Evolutionary conservation across 306 rosid genomes (phyloP), one percentile per base, ranked within the genome.

Genomic region (Cajanus cajan): DNA sequence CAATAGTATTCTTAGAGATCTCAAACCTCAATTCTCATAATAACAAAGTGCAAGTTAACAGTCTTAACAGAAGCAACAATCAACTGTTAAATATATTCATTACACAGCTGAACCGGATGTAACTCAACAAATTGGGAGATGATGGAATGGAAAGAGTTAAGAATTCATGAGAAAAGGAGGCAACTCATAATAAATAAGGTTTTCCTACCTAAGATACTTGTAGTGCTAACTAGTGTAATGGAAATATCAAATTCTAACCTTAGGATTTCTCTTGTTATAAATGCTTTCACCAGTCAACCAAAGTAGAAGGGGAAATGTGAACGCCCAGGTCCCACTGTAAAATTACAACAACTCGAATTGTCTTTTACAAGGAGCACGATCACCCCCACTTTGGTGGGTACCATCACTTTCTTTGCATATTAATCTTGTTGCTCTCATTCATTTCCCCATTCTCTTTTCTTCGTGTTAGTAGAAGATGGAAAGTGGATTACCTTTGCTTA

Each of bases 401-500:
- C 59, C 73, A 39, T 55, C 54, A 39, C 64, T 71, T 84, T 36
- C 54, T 80, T 68, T 71, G 45, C 72, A 72, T 58, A 78, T 54
- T 57, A 87, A 75, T 80, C 76, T 80, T 58, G 43, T 25, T 51
- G 24, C 61, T 47, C 25, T 57, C 66, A 63, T 54, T 37, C 63
- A 58, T 57, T 57, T 7, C 71, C 82, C 41, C 62, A 71, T 68
- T 71, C 18, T 68, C 62, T 48, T 68, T 15, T 44, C 33, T 84
- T 55, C 40, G 16, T 47, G 43, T 25, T 16, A 22, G 22, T 22
- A 36, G 71, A 76, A 69, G 28, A 93, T 93, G 98, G 95, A 90
- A 80, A 87, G 83, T 72, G 90, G 97, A 83, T 85, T 93, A 47
- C 93, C 98, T 76, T 80, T 91, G 89, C 90, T 93, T 31, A 87